Conservation (phyloP, 2,329 filamentous ascomycete species). For the Penicillium oxalicum region DNA sequence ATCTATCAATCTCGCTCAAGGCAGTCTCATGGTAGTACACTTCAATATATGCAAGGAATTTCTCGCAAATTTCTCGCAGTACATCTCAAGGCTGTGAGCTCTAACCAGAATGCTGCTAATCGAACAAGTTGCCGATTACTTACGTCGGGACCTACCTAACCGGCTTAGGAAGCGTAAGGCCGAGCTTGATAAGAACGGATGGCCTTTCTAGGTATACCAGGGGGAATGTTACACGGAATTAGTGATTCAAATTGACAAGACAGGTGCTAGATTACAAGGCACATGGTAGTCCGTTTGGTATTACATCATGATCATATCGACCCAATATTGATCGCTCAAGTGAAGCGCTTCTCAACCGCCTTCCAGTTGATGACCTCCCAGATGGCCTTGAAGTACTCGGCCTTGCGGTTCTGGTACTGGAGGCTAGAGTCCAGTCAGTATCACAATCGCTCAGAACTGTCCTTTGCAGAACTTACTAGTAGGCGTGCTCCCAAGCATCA, state of each 20-base stretch:
- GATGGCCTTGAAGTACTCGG: constrained; percentile 86
- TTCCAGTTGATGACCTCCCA: constrained; percentile 98
- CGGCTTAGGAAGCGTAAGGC: too few species aligned
- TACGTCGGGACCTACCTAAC: too few species aligned
- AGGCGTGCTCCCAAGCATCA: constrained; percentile 94
- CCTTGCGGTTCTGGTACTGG: constrained; percentile 95
- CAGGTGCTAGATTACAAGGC: constrained; percentile 17
- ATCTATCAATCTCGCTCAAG: too few species aligned
- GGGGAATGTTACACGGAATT: not conserved
- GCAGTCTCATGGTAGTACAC: too few species aligned
- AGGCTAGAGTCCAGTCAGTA: constrained; percentile 46
- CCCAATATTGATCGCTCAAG: constrained; percentile 31
- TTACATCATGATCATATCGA: constrained; percentile 5
- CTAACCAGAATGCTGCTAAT: too few species aligned
- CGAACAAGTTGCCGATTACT: too few species aligned
- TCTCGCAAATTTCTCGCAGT: too few species aligned
- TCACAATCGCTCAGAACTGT: not conserved
- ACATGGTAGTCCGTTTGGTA: constrained; percentile 2
- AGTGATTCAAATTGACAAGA: constrained; percentile 6
- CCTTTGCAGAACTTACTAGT: constrained; percentile 55
- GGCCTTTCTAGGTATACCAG: too few species aligned
- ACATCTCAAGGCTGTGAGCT: too few species aligned
- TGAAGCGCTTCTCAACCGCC: constrained; percentile 71
- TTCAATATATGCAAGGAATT: too few species aligned
- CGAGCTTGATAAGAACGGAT: not conserved